These are phyloP conservation scores for Priceomyces medius DNA, from an alignment of 805 yeast species.

Conservation along the genomic window DNA sequence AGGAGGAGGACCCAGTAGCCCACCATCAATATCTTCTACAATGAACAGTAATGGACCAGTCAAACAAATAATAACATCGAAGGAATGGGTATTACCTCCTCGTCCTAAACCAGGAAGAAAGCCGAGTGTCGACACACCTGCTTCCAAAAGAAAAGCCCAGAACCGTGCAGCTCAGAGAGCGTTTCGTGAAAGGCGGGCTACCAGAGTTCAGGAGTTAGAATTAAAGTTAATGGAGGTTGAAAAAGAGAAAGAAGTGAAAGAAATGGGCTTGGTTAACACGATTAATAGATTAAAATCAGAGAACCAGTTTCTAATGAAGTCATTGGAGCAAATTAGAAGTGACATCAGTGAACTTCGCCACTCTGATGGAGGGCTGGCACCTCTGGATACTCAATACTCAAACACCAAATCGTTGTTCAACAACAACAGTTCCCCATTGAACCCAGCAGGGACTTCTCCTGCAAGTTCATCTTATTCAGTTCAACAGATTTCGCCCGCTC, in stretches of 20 bases:
- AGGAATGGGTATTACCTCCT: conserved; percentile 61
- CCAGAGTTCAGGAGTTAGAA: conserved; percentile 76
- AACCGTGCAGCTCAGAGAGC: conserved; percentile 95
- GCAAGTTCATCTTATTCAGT: conserved; percentile 32
- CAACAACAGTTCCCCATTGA: conserved; percentile 13
- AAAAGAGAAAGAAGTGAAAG: conserved; percentile 60
- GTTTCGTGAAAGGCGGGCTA: conserved; percentile 83
- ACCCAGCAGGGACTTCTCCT: conserved; percentile 24
- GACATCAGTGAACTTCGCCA: conserved; percentile 26
- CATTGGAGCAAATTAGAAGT: conserved; percentile 40
- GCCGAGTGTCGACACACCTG: conserved; percentile 75
- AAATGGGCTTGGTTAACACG: conserved; percentile 52
- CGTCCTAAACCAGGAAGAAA: conserved; percentile 62
- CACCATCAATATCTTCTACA: conserved; percentile 9
- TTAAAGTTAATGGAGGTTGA: conserved; percentile 64
- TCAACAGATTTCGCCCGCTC: conserved; percentile 55
- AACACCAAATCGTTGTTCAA: conserved; percentile 2
- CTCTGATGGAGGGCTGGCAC: conserved; percentile 3
- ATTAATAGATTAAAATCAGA: conserved; percentile 48
- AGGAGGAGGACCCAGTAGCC: conserved; percentile 9
- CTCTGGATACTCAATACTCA: conserved; percentile 2
- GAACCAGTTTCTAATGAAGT: conserved; percentile 42
- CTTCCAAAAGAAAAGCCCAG: conserved; percentile 83
- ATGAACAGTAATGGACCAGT: conserved; percentile 6
- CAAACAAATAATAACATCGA: conserved; percentile 56